A percentile compares a stretch with the other conserved stretches of the same genome.
Evolutionary conservation across 108 stramenopile species (phyloP).

Genomic region (Pseudonitzschia delicatissima): DNA sequence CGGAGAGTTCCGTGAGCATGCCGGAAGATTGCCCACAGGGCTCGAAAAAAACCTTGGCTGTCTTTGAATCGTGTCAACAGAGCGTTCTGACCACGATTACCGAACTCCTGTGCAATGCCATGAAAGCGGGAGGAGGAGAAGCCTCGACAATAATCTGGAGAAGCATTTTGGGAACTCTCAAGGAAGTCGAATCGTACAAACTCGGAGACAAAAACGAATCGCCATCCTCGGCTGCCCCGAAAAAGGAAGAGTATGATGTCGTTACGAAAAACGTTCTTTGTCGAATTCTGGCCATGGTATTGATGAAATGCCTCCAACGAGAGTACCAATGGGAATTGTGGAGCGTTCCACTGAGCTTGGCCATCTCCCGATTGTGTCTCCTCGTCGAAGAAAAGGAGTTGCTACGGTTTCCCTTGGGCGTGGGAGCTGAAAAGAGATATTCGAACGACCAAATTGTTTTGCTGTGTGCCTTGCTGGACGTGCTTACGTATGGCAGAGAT

Average conservation of each 20-base stretch:
- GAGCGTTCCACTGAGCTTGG: conserved; percentile 58
- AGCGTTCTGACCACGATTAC: conserved; percentile 56
- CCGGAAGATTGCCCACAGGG: conserved; percentile 1
- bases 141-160: conserved; percentile 71
- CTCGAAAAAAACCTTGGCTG: conserved; percentile 2
- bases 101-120: conserved; percentile 64
- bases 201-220: neutral
- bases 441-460: conserved; percentile 70
- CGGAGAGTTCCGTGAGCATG: conserved; percentile 11
- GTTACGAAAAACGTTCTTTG: conserved; percentile 42
- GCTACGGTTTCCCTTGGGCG: conserved; percentile 28
- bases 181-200: conserved; percentile 16
- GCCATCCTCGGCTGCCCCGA: neutral
- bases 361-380: conserved; percentile 65
- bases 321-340: conserved; percentile 67
- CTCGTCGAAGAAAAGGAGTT: conserved; percentile 81
- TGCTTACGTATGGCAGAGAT: conserved; percentile 77
- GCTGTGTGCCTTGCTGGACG: conserved; percentile 54
- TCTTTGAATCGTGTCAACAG: conserved; percentile 56
- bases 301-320: conserved; percentile 62
- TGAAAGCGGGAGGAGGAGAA: conserved; percentile 81
- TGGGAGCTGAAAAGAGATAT: conserved; percentile 10
- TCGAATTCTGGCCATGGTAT: conserved; percentile 64
- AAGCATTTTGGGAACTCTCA: conserved; percentile 42
- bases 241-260: neutral